Conservation (phyloP, 495 filamentous ascomycete genomes). For the Friedmanniomyces simplex region DNA sequence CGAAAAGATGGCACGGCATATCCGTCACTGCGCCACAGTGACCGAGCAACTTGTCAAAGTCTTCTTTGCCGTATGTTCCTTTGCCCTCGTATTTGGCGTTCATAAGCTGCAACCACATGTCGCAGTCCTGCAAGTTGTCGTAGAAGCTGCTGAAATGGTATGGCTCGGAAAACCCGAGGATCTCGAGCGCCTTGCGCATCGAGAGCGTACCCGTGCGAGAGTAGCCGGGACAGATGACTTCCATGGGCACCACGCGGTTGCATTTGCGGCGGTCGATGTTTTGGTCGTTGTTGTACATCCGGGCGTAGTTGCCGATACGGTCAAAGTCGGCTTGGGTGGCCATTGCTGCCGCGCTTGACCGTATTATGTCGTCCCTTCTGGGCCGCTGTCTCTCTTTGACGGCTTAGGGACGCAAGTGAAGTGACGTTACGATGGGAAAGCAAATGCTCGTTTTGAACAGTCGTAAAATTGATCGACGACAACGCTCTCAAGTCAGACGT, state of each 20-base stretch:
- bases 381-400: too few relatives aligned
- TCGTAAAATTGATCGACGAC: too few relatives aligned
- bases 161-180: slow-evolving; percentile 6
- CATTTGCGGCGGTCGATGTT: neutral
- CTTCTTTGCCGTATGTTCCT: neutral
- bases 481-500: too few relatives aligned
- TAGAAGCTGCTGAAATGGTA: slow-evolving; percentile 10
- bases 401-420: too few relatives aligned
- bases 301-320: slow-evolving; percentile 1
- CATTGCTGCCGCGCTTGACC: too few relatives aligned
- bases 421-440: too few relatives aligned
- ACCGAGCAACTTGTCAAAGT: slow-evolving; percentile 17
- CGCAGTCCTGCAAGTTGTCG: neutral
- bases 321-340: slow-evolving; percentile 1
- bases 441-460: too few relatives aligned
- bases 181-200: slow-evolving; percentile 1
- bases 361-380: too few relatives aligned
- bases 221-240: slow-evolving; percentile 13
- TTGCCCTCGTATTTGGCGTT: slow-evolving; percentile 8
- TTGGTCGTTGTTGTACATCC: neutral
- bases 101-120: slow-evolving; percentile 8
- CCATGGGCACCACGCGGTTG: slow-evolving; percentile 8
- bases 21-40: slow-evolving; percentile 10
- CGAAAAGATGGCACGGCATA: slow-evolving; percentile 11
- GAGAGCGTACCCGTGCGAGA: slow-evolving; percentile 15